Conservation (phyloP, 805 yeast genomes). For the Starmerella powellii region DNA sequence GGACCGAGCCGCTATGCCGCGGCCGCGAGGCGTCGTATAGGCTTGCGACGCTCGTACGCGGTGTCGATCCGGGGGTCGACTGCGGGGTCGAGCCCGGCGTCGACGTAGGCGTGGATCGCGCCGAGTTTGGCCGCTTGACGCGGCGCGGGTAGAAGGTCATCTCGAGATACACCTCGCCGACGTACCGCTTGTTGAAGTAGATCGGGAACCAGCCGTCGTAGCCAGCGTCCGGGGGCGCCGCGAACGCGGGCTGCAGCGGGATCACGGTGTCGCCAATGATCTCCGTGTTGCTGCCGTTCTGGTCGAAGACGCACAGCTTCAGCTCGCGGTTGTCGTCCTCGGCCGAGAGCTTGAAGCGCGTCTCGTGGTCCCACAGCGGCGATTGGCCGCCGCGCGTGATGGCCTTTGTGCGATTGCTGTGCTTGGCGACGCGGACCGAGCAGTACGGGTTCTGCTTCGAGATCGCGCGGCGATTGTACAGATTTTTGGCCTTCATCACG, state of each 20-base stretch:
- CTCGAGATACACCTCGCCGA: constrained; percentile 81
- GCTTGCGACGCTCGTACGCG: background rate
- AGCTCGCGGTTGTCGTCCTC: constrained; percentile 40
- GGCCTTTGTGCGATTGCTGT: constrained; percentile 66
- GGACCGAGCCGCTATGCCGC: constrained; percentile 7
- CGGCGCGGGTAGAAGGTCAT: constrained; percentile 85
- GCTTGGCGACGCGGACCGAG: constrained; percentile 66
- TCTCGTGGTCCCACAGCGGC: constrained; percentile 57
- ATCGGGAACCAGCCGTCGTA: constrained; percentile 77
- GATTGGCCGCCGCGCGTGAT: constrained; percentile 86
- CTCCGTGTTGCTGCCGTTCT: constrained; percentile 63
- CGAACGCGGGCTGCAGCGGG: constrained; percentile 61
- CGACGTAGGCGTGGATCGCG: constrained; percentile 6
- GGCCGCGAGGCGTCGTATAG: no score
- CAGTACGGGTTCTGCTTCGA: constrained; percentile 94
- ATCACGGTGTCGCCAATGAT: constrained; percentile 73
- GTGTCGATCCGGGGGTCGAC: background rate
- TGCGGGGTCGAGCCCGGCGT: background rate
- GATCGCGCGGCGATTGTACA: constrained; percentile 72
- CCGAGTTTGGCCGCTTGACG: constrained; percentile 24
- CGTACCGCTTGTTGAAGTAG: constrained; percentile 53
- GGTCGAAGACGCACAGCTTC: constrained; percentile 69
- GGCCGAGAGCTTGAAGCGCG: constrained; percentile 26
- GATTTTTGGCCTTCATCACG: constrained; percentile 68
- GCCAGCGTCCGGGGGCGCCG: constrained; percentile 57